A percentile compares a stretch with the other conserved stretches of the same genome.
These are phyloP conservation scores for Pythium guiyangense DNA, from an alignment of 352 stramenopile genomes.

Conservation along the genomic window DNA sequence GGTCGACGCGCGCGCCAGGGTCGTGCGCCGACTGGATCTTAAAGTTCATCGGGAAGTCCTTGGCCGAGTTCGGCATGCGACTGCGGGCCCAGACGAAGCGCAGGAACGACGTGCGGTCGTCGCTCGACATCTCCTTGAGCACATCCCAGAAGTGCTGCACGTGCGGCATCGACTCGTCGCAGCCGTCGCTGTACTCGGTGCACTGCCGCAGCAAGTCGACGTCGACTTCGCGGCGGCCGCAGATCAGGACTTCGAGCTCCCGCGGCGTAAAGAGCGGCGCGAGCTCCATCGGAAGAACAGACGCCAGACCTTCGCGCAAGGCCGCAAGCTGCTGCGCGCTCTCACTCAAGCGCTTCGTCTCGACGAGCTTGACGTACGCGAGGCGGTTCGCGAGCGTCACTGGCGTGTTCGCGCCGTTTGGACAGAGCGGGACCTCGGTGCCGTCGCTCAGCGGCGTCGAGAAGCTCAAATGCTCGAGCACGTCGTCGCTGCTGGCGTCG, in stretches of 20 bases:
- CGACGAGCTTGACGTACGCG: conserved; percentile 61
- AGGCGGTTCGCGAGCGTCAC: conserved; percentile 61
- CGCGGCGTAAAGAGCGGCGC: conserved; percentile 94
- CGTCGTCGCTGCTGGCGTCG: conserved; percentile 22
- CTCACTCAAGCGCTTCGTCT: conserved; percentile 70
- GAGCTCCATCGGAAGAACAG: conserved; percentile 95
- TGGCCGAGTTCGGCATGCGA: conserved; percentile 94
- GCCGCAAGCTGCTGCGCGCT: conserved; percentile 77
- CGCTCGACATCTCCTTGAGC: conserved; percentile 93
- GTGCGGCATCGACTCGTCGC: conserved; percentile 87
- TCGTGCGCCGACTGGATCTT: conserved; percentile 88
- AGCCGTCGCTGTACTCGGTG: conserved; percentile 96
- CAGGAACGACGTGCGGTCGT: conserved; percentile 94
- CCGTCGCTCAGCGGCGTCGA: conserved; percentile 80
- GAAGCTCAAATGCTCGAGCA: conserved; percentile 71
- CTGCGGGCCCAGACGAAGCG: conserved; percentile 98
- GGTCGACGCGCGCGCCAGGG: conserved; percentile 59
- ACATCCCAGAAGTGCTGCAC: conserved; percentile 96
- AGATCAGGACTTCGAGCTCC: conserved; percentile 96
- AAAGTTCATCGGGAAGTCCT: conserved; percentile 96
- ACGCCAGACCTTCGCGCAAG: conserved; percentile 84
- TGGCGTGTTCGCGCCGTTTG: conserved; percentile 62
- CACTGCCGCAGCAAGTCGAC: conserved; percentile 94
- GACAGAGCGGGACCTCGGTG: conserved; percentile 58
- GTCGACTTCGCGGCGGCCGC: conserved; percentile 95